Percentiles rank a stretch among this genome's conserved stretches.
Conservation (phyloP, 2,329 filamentous ascomycete genomes). For the Aspergillus aculeatinus region DNA sequence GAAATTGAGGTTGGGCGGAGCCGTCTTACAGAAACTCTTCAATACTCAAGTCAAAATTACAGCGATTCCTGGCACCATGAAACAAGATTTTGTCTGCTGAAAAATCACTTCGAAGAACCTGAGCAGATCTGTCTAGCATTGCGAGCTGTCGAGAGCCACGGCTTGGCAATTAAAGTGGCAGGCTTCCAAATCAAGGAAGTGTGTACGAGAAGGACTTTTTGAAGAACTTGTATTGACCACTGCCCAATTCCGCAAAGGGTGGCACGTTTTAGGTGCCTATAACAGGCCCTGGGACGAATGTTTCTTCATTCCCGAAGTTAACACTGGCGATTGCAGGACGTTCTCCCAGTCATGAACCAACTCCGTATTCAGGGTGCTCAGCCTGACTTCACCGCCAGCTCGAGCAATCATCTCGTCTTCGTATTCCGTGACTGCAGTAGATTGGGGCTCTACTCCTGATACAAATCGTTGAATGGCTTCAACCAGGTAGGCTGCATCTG, state of each 20-base stretch:
- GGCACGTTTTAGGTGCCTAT: background rate
- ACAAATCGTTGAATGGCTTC: slow-evolving; percentile 16
- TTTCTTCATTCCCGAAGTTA: slow-evolving; percentile 16
- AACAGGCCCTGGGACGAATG: background rate
- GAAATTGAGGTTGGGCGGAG: background rate
- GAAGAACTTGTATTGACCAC: background rate
- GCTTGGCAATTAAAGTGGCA: background rate
- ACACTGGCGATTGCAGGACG: slow-evolving; percentile 21
- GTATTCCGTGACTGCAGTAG: slow-evolving; percentile 24
- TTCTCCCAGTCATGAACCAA: slow-evolving; percentile 48
- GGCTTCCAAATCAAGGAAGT: background rate
- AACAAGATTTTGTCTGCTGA: background rate
- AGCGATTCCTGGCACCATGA: background rate
- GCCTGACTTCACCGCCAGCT: slow-evolving; percentile 45
- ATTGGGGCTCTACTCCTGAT: slow-evolving; percentile 10
- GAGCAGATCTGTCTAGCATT: background rate
- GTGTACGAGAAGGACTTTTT: background rate
- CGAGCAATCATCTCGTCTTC: slow-evolving; percentile 43
- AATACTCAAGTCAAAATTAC: background rate
- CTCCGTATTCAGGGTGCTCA: slow-evolving; percentile 45
- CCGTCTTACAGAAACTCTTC: background rate
- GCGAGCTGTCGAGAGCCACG: background rate
- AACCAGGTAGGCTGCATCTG: slow-evolving; percentile 24
- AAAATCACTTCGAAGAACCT: background rate
- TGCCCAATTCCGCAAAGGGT: background rate